Conservation (phyloP, 225 moss, liverwort and hornwort genomes). For the Bryoerythrophyllum caledonicum region DNA sequence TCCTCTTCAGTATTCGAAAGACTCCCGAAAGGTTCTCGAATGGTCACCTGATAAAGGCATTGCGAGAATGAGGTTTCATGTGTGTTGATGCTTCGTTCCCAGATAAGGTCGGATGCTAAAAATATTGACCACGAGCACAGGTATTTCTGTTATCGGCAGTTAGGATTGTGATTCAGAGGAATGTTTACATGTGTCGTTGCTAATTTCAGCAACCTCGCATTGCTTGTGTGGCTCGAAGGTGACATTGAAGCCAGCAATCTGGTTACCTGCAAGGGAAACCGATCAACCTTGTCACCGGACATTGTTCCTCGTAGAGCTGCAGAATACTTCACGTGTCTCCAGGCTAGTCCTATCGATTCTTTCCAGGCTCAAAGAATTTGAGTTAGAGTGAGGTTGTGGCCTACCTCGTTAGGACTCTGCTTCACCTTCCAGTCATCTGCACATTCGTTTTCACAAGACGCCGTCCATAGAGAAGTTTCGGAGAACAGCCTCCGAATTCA, state of each 20-base stretch:
- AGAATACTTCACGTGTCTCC: background rate
- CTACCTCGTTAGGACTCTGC: background rate
- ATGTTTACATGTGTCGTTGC: background rate
- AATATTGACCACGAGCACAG: background rate
- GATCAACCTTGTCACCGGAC: background rate
- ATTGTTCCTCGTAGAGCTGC: background rate
- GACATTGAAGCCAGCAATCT: too few species aligned
- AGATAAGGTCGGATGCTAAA: background rate
- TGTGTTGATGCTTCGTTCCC: background rate
- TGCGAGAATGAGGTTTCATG: background rate
- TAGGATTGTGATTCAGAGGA: background rate
- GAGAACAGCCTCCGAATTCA: background rate
- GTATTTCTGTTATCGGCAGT: background rate
- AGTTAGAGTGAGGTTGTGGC: background rate
- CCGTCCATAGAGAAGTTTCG: background rate
- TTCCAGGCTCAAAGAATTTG: background rate
- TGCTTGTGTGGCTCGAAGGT: background rate
- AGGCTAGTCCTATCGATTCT: background rate
- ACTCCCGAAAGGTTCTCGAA: background rate
- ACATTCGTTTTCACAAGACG: background rate
- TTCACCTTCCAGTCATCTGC: background rate
- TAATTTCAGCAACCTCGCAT: background rate
- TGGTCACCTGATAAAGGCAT: background rate
- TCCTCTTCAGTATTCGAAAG: background rate
- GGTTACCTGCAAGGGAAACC: background rate